Evolutionary conservation across 768 basidiomycete species (phyloP), one percentile per base, ranked within the genome.

Genomic region (Mycena rebaudengoi): DNA sequence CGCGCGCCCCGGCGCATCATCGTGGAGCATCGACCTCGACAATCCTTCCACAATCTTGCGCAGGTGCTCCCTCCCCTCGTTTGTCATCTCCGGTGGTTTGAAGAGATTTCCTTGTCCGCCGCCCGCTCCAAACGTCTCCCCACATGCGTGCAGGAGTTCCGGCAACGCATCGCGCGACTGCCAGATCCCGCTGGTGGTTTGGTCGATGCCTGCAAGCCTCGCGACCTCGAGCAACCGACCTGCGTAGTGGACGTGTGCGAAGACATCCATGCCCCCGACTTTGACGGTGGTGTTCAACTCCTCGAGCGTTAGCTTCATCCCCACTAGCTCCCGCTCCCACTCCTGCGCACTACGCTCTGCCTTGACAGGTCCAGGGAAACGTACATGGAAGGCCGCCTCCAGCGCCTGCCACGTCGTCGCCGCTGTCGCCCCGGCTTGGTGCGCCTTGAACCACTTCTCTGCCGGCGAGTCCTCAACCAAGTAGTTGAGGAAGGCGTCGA

Each of bases 261-360:
- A n/a, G n/a, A n/a, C n/a, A n/a, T n/a, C n/a, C n/a, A n/a, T n/a
- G n/a, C n/a, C n/a, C n/a, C n/a, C n/a, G n/a, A n/a, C n/a, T n/a
- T n/a, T n/a, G n/a, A n/a, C n/a, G n/a, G n/a, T n/a, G n/a, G n/a
- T n/a, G 18, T 60, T 51, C 14, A 68, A 26, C 10, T 62, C 60
- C 12, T 54, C 56, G 46, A 64, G 53, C 26, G 25, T 50, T 13
- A 69, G 48, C 51, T 12, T 66, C 29, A 33, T 37, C 16, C 44
- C 51, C 5, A 25, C 43, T 10, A 69, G 35, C 28, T 60, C 51
- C 21, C 29, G 32, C 45, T 60, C 43, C 37, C 58, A 63, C 30
- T 69, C 65, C 23, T 40, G 39, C 48, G 39, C 20, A 10, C 45
- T 54, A 8, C 18, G n/a, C n/a, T n/a, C n/a, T n/a, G n/a, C n/a